Percentiles rank a stretch among this genome's conserved stretches.
Evolutionary conservation across 495 filamentous ascomycete genomes (phyloP).

Genomic region (Trichocladium antarcticum): DNA sequence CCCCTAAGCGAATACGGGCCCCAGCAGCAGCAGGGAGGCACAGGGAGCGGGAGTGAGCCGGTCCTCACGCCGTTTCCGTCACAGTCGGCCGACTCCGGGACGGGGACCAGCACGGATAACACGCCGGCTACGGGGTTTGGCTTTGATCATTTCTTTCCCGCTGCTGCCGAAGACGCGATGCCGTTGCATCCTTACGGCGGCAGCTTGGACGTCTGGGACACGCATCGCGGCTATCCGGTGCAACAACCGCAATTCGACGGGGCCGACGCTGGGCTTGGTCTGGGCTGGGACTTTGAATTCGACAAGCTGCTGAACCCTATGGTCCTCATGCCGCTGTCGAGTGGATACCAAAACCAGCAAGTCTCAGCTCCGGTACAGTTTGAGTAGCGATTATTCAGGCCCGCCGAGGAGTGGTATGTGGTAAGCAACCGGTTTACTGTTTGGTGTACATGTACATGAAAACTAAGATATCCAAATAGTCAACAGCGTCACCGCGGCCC

Average conservation of each 20-base stretch:
- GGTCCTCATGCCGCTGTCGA: not conserved
- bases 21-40: not conserved
- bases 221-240: not conserved
- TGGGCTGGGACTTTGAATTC: constrained; percentile 9
- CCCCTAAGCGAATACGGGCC: constrained; percentile 23
- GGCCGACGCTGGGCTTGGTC: not conserved
- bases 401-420: no score
- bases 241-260: not conserved
- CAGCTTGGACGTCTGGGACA: not conserved
- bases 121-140: not conserved
- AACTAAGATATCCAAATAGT: no score
- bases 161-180: not conserved
- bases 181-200: not conserved
- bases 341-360: not conserved
- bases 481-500: no score
- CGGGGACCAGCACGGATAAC: not conserved
- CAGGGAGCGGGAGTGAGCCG: not conserved
- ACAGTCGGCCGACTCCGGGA: not conserved
- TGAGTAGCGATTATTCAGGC: no score
- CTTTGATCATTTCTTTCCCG: not conserved
- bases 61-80: constrained; percentile 1
- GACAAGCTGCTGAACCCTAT: constrained; percentile 3
- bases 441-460: no score
- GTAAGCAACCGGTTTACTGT: no score
- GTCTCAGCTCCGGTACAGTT: no score